Evolutionary conservation across 345 rosid genomes (phyloP).

Genomic region (Gossypium rotundifolium): DNA sequence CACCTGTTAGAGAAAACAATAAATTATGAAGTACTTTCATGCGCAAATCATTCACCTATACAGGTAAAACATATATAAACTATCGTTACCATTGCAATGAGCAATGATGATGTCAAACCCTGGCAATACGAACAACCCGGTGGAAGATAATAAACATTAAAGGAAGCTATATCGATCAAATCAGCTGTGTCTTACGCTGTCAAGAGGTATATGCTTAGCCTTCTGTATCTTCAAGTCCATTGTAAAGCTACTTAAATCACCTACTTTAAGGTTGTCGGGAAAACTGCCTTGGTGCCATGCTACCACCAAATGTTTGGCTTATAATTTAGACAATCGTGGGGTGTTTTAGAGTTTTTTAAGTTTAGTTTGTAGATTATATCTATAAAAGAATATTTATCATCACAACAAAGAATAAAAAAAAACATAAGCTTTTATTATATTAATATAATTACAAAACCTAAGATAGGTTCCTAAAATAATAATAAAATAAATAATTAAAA

Average conservation of each 20-base stretch:
- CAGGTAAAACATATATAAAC: neutral
- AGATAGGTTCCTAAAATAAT: too few species aligned
- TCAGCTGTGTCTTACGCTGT: neutral
- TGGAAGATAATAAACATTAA: neutral
- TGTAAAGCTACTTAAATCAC: slow-evolving; percentile 36
- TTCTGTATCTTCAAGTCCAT: slow-evolving; percentile 39
- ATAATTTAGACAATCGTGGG: too few species aligned
- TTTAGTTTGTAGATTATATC: too few species aligned
- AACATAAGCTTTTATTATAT: too few species aligned
- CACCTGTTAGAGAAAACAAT: slow-evolving; percentile 29
- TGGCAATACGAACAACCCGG: neutral
- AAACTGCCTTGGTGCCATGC: slow-evolving; percentile 40
- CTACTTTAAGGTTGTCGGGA: slow-evolving; percentile 35
- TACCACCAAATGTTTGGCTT: too few species aligned
- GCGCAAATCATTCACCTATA: neutral
- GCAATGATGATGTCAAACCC: neutral
- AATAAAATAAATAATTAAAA: too few species aligned
- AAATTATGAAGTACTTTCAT: neutral
- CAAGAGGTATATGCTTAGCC: slow-evolving; percentile 22
- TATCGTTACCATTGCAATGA: neutral
- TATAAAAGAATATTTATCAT: too few species aligned
- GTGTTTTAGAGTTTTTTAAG: too few species aligned
- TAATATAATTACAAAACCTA: too few species aligned
- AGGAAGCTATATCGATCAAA: neutral
- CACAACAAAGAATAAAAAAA: too few species aligned